Conservation (phyloP, 2,329 filamentous ascomycete species). For the Pestalotiopsis fici region DNA sequence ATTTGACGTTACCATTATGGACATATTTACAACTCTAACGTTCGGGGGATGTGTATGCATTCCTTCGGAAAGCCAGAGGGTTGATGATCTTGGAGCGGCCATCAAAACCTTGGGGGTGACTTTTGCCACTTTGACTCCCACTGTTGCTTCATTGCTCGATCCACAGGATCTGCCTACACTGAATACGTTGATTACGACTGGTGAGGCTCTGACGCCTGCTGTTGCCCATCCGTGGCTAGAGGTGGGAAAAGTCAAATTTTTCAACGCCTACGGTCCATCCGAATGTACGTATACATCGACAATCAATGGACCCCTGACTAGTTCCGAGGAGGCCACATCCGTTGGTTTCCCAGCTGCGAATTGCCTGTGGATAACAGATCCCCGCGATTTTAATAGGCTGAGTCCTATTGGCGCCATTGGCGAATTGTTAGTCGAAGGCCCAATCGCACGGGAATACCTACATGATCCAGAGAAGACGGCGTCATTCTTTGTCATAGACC, state of each 20-base stretch:
- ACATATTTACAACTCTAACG: constrained; percentile 57
- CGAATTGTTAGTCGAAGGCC: constrained; percentile 79
- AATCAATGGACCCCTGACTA: constrained; percentile 13
- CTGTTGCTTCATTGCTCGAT: not conserved
- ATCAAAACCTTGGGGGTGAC: not conserved
- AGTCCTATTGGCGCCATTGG: constrained; percentile 62
- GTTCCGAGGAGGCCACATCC: not conserved
- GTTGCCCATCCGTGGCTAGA: constrained; percentile 32
- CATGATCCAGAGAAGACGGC: constrained; percentile 77
- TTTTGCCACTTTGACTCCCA: not conserved
- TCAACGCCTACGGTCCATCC: constrained; percentile 35
- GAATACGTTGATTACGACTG: not conserved
- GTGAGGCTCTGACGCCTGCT: constrained; percentile 15
- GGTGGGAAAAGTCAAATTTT: constrained; percentile 20
- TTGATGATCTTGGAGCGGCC: constrained; percentile 10
- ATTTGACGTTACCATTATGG: constrained; percentile 93
- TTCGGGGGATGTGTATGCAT: constrained; percentile 40
- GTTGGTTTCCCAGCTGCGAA: constrained; percentile 16
- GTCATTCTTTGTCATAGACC: constrained; percentile 59
- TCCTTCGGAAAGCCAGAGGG: constrained; percentile 33
- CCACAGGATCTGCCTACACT: not conserved
- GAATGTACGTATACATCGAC: constrained; percentile 36
- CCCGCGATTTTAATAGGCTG: constrained; percentile 2
- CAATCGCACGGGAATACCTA: constrained; percentile 76
- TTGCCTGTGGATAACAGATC: constrained; percentile 17